Conservation (phyloP, 2,329 filamentous ascomycete genomes). For the Zasmidium cellare region DNA sequence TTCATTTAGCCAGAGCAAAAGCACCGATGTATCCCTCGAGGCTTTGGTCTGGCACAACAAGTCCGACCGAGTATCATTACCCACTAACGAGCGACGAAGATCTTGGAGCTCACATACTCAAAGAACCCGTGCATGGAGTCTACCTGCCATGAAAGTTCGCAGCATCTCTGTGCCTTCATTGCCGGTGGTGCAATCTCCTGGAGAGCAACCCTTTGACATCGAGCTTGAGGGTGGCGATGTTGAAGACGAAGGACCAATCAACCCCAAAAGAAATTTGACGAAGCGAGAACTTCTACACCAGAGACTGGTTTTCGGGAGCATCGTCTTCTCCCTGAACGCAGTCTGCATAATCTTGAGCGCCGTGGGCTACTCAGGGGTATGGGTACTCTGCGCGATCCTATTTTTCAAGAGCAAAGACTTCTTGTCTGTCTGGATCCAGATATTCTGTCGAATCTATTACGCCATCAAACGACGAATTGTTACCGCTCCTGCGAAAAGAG, state of each 20-base stretch:
- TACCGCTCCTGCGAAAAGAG: slow-evolving; percentile 6
- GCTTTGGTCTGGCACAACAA: no score
- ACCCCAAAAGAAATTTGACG: slow-evolving; percentile 9
- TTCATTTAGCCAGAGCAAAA: not conserved
- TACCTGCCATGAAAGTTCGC: not conserved
- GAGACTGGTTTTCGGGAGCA: slow-evolving; percentile 3
- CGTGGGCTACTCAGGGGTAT: slow-evolving; percentile 10
- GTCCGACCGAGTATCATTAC: no score
- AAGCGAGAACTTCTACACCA: slow-evolving; percentile 6
- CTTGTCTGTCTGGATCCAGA: slow-evolving; percentile 19
- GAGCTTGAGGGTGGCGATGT: slow-evolving; percentile 4
- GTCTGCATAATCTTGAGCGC: slow-evolving; percentile 4
- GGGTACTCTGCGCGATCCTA: slow-evolving; percentile 23
- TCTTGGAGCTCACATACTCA: not conserved
- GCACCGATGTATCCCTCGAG: no score
- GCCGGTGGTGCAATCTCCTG: not conserved
- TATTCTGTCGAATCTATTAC: slow-evolving; percentile 8
- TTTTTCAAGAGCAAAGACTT: slow-evolving; percentile 29
- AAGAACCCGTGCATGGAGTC: not conserved
- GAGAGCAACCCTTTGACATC: not conserved
- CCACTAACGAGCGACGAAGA: not conserved
- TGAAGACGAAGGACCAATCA: slow-evolving; percentile 5
- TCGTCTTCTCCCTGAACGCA: slow-evolving; percentile 6
- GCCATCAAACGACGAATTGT: slow-evolving; percentile 14
- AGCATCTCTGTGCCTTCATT: not conserved